A percentile compares a stretch with the other conserved stretches of the same genome.
phyloP scores from a whole-genome alignment of 768 basidiomycete species.

The Mycena venus region DNA sequence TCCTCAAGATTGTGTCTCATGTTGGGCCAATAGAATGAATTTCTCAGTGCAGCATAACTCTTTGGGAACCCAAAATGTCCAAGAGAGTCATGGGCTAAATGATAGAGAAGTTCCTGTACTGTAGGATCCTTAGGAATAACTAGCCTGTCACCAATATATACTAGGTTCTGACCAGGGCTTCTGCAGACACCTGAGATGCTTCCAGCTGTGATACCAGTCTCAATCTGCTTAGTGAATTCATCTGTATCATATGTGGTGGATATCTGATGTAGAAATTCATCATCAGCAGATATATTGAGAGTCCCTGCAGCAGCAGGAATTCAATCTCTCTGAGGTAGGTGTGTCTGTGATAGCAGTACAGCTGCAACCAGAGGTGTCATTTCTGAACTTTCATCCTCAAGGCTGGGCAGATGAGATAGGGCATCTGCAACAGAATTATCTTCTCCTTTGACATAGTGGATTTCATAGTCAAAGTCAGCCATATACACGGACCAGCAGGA shows the following conservation, averaged over 20 bases:
- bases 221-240: too few species aligned
- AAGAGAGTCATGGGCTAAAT: constrained; percentile 42
- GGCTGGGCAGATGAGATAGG: constrained; percentile 43
- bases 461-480: constrained; percentile 52
- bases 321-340: too few species aligned
- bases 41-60: constrained; percentile 38
- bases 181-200: too few species aligned
- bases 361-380: background rate
- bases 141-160: too few species aligned
- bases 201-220: too few species aligned
- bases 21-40: too few species aligned
- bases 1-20: constrained; percentile 45
- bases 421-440: constrained; percentile 54
- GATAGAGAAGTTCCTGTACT: constrained; percentile 40
- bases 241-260: background rate
- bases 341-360: too few species aligned
- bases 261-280: constrained; percentile 12
- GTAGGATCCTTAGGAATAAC: constrained; percentile 32
- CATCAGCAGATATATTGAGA: constrained; percentile 1
- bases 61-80: constrained; percentile 52
- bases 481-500: too few species aligned
- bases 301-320: background rate
- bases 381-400: background rate
- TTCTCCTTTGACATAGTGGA: constrained; percentile 51
- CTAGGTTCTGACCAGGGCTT: too few species aligned